Percentiles rank a stretch among this genome's conserved stretches.
phyloP scores from a whole-genome alignment of 108 stramenopile genomes.

The Chaetoceros tenuissimus region DNA sequence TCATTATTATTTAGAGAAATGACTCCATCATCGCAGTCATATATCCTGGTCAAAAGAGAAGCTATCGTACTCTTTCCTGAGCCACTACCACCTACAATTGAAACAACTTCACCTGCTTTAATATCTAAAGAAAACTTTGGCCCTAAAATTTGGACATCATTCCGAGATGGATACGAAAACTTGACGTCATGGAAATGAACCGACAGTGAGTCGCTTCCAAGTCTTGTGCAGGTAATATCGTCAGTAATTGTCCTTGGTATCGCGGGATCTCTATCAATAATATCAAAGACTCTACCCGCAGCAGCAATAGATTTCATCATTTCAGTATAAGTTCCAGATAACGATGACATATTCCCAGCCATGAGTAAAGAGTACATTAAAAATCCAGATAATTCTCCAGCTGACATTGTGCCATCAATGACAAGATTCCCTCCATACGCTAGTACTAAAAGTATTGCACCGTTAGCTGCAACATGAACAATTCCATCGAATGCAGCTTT shows the following conservation, averaged over 20 bases:
- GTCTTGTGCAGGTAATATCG: not conserved
- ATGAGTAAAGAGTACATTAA: slow-evolving; percentile 82
- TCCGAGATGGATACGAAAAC: slow-evolving; percentile 86
- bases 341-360: slow-evolving; percentile 59
- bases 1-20: slow-evolving; percentile 70
- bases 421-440: slow-evolving; percentile 77
- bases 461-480: slow-evolving; percentile 65
- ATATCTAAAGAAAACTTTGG: slow-evolving; percentile 54
- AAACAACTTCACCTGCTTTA: slow-evolving; percentile 64
- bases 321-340: slow-evolving; percentile 69
- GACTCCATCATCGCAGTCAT: slow-evolving; percentile 40
- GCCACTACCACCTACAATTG: slow-evolving; percentile 85
- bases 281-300: slow-evolving; percentile 41
- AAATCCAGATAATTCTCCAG: slow-evolving; percentile 81
- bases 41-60: slow-evolving; percentile 73
- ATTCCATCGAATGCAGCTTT: slow-evolving; percentile 64
- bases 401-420: slow-evolving; percentile 35
- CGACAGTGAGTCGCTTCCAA: slow-evolving; percentile 22
- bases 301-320: slow-evolving; percentile 58
- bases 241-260: slow-evolving; percentile 20
- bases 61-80: slow-evolving; percentile 80
- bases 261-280: slow-evolving; percentile 51
- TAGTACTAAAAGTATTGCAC: slow-evolving; percentile 64
- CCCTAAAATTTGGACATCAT: slow-evolving; percentile 55
- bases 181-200: slow-evolving; percentile 52